Evolutionary conservation across 225 moss, liverwort and hornwort genomes (phyloP).

Genomic region (Antitrichia curtipendula): DNA sequence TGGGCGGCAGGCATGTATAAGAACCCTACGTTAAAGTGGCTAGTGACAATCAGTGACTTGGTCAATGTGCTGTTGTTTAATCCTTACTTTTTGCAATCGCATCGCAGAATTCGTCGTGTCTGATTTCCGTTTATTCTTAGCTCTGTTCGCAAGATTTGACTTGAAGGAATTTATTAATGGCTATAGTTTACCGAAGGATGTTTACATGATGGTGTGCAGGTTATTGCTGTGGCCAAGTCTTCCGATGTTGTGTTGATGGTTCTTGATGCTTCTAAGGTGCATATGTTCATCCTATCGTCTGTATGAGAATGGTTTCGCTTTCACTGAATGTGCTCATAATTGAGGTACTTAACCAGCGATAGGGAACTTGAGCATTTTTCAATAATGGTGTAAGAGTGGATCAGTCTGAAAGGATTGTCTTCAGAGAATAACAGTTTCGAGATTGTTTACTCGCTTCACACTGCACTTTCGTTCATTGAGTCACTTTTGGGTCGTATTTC

Average conservation of each 20-base stretch:
- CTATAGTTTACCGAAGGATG: neutral
- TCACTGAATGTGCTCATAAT: neutral
- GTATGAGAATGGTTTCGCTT: neutral
- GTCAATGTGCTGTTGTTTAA: neutral
- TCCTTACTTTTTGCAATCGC: neutral
- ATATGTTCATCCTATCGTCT: neutral
- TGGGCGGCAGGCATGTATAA: slow-evolving; percentile 75
- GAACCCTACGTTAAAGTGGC: neutral
- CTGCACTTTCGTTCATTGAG: neutral
- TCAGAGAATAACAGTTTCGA: neutral
- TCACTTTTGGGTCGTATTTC: neutral
- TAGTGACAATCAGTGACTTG: neutral
- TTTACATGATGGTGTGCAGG: slow-evolving; percentile 33
- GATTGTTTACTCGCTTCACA: neutral
- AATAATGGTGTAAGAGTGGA: neutral
- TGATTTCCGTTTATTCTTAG: neutral
- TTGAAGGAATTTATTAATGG: neutral
- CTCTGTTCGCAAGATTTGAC: neutral
- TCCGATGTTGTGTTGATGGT: slow-evolving; percentile 99
- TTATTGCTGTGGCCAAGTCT: slow-evolving; percentile 98
- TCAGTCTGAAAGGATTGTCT: neutral
- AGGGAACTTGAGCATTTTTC: neutral
- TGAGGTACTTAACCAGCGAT: neutral
- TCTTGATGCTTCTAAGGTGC: slow-evolving; percentile 97
- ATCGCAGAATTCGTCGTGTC: neutral